These are phyloP conservation scores for Orbilia quercus DNA, from an alignment of 2,329 filamentous ascomycete species.

Conservation along the genomic window DNA sequence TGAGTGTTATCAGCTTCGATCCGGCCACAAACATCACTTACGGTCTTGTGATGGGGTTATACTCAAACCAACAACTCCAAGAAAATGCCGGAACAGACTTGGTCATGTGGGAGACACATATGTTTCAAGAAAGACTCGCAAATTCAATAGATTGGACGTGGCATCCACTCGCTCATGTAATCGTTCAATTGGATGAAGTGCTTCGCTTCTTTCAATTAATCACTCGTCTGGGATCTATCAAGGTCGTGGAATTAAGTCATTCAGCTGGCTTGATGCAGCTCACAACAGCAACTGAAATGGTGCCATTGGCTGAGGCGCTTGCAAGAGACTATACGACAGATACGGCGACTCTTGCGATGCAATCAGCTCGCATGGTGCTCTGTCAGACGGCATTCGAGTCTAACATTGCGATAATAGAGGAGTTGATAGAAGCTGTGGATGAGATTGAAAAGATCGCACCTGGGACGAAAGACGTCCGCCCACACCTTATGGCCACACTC, in stretches of 20 bases:
- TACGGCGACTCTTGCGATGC: slow-evolving; percentile 27
- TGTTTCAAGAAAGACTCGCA: slow-evolving; percentile 22
- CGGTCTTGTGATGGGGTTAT: slow-evolving; percentile 28
- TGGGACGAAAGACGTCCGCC: slow-evolving; percentile 6
- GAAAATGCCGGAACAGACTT: slow-evolving; percentile 10
- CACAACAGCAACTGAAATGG: slow-evolving; percentile 25
- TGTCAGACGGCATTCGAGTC: slow-evolving; percentile 24
- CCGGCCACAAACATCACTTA: slow-evolving; percentile 25
- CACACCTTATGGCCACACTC: slow-evolving; percentile 25
- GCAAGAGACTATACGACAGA: slow-evolving; percentile 34
- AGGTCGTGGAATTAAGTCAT: slow-evolving; percentile 23
- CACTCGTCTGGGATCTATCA: slow-evolving; percentile 28
- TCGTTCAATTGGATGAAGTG: slow-evolving; percentile 26
- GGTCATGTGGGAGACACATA: slow-evolving; percentile 36
- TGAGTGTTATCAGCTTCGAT: slow-evolving; percentile 20
- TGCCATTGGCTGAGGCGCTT: slow-evolving; percentile 25
- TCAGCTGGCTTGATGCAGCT: slow-evolving; percentile 33
- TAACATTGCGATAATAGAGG: slow-evolving; percentile 30
- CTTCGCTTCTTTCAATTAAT: slow-evolving; percentile 36
- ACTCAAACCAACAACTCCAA: slow-evolving; percentile 27
- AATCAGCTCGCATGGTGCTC: slow-evolving; percentile 22
- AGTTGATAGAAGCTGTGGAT: slow-evolving; percentile 13
- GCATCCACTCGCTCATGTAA: slow-evolving; percentile 29
- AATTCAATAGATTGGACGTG: slow-evolving; percentile 26
- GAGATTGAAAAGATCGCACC: slow-evolving; percentile 17